Evolutionary conservation across 768 basidiomycete species (phyloP), one percentile per base, ranked within the genome.

Genomic region (Amanita pseudoporphyria): DNA sequence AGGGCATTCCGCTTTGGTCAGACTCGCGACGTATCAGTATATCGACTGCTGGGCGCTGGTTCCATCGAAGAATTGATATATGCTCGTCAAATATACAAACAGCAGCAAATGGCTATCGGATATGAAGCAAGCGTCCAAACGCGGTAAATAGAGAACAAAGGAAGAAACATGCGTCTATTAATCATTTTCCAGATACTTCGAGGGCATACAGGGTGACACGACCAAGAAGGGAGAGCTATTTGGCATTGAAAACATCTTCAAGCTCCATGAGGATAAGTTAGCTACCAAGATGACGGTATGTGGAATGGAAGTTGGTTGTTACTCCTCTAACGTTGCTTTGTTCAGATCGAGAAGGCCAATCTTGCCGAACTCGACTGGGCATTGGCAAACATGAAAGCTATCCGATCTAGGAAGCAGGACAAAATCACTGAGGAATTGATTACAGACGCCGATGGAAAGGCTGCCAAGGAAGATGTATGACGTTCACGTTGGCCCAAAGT

Each of bases 71-170:
- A 94, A 60, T 65, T 90, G 37, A 89, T 92, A 16, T 92, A 92
- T 57, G 86, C 86, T 0, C 79, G 90, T 10, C 91, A 94, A 60
- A 77, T 95, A 18, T 93, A 93, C 66, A 94, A 94, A 61, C 89
- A 92, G 55, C 92, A 94, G 60, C 87, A 90, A 59, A 91, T 91
- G 87, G 79, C 80, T n/a, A 89, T 91, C 40, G 90, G 81, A 0
- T 93, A 93, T 61, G 77, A 85, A 53, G 85, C 84, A 1, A 88
- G 85, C 56, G 69, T 87, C 7, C 89, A 92, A 58, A 90, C 89
- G 0, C 75, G 88, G 82, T 82, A 58, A 36, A 61, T 39, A 19
- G 19, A 39, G 18, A 32, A 16, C 16, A 14, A 31, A 18, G 39
- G 36, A 18, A 16, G n/a, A 26, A 16, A 10, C n/a, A 36, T 32